Percentiles rank a stretch among this genome's conserved stretches.
Evolutionary conservation across 1,284 basidiomycete species (phyloP).

Genomic region (Dichomitus squalens): DNA sequence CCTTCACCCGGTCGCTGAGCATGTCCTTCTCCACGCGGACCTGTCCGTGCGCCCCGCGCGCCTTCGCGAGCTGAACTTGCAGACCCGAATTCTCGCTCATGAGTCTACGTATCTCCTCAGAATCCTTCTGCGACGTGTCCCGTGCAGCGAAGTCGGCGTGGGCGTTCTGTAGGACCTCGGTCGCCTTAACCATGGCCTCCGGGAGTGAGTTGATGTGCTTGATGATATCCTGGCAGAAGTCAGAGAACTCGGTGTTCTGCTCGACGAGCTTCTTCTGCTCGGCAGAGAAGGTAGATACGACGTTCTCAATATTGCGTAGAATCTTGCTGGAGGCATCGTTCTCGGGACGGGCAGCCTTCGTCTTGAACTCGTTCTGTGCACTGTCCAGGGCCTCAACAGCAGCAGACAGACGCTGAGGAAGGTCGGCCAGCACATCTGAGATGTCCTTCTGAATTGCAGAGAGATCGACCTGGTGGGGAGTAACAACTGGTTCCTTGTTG

Average conservation of each 20-base stretch:
- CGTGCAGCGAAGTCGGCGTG: conserved; percentile 65
- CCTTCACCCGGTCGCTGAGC: conserved; percentile 58
- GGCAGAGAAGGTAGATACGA: conserved; percentile 43
- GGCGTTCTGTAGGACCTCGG: conserved; percentile 55
- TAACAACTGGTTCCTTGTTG: conserved; percentile 30
- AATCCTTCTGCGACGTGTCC: conserved; percentile 57
- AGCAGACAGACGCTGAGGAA: conserved; percentile 45
- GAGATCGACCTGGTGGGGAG: conserved; percentile 20
- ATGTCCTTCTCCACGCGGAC: conserved; percentile 81
- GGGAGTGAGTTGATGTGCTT: conserved; percentile 61
- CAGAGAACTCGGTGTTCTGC: conserved; percentile 50
- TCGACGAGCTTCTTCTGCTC: conserved; percentile 47
- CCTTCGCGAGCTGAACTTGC: conserved; percentile 72
- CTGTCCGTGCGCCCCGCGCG: conserved; percentile 73
- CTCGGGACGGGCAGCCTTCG: conserved; percentile 30
- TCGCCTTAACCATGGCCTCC: conserved; percentile 55
- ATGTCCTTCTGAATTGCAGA: conserved; percentile 32
- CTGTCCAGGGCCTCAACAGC: conserved; percentile 43
- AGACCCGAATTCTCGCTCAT: conserved; percentile 57
- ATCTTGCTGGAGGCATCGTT: conserved; percentile 26
- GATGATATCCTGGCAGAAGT: conserved; percentile 52
- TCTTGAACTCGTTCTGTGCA: conserved; percentile 38
- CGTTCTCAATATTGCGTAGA: conserved; percentile 46
- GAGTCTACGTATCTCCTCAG: conserved; percentile 67
- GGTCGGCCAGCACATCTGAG: conserved; percentile 39